Conservation (phyloP, 257 asterid genomes). For the Leonotis leonurus region DNA sequence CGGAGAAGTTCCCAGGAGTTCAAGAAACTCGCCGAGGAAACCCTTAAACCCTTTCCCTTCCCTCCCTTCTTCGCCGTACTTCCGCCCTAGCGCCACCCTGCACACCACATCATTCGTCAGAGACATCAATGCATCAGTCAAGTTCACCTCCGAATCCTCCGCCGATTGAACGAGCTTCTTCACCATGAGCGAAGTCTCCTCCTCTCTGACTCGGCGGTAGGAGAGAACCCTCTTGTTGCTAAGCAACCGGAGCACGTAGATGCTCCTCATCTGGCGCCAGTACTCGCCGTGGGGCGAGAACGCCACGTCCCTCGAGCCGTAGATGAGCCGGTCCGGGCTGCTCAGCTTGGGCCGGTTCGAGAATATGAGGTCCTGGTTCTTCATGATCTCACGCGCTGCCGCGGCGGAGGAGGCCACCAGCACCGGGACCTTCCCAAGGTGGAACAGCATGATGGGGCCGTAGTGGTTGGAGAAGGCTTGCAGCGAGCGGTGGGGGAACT, state of each 20-base stretch:
- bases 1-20: background rate
- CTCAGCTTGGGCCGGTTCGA: background rate
- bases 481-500: slow-evolving; percentile 38
- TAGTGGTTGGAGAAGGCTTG: slow-evolving; percentile 21
- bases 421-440: slow-evolving; percentile 35
- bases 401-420: slow-evolving; percentile 35
- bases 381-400: slow-evolving; percentile 34
- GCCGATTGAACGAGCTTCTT: slow-evolving; percentile 17
- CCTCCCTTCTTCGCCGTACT: background rate
- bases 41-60: background rate
- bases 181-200: slow-evolving; percentile 35
- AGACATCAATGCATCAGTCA: slow-evolving; percentile 18
- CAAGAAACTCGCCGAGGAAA: background rate
- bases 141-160: slow-evolving; percentile 17
- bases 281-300: background rate
- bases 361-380: background rate
- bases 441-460: slow-evolving; percentile 42
- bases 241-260: slow-evolving; percentile 15
- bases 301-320: background rate
- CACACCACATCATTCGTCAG: slow-evolving; percentile 30
- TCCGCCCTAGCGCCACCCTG: slow-evolving; percentile 35
- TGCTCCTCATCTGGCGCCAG: background rate
- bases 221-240: slow-evolving; percentile 39
- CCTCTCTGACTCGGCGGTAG: slow-evolving; percentile 24
- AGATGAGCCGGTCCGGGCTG: background rate